These are phyloP conservation scores for Omphalotus olearius DNA, from an alignment of 1,284 basidiomycete genomes.

Conservation along the genomic window DNA sequence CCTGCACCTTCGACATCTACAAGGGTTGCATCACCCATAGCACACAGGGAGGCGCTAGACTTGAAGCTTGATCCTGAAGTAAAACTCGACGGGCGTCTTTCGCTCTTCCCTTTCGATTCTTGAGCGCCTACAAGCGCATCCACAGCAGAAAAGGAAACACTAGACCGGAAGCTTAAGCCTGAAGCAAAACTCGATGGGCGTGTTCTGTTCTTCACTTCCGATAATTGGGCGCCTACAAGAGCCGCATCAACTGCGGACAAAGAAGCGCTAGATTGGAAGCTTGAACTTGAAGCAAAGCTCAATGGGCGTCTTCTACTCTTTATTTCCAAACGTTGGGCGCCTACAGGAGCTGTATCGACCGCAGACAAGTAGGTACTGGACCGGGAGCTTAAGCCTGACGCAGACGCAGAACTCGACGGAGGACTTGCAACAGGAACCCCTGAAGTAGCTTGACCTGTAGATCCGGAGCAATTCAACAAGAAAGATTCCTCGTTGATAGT, in stretches of 20 bases:
- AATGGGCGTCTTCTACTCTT: too few species aligned
- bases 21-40: too few species aligned
- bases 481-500: constrained; percentile 11
- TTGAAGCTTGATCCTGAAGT: not conserved
- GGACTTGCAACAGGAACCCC: not conserved
- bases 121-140: too few species aligned
- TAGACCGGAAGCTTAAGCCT: not conserved
- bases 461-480: not conserved
- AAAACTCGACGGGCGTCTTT: not conserved
- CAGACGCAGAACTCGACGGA: not conserved
- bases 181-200: not conserved
- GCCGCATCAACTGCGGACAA: too few species aligned
- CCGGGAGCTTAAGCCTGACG: not conserved
- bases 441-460: not conserved
- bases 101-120: not conserved
- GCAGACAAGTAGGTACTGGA: not conserved
- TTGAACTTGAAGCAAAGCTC: too few species aligned
- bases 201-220: not conserved
- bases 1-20: too few species aligned
- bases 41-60: not conserved
- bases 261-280: too few species aligned
- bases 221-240: too few species aligned
- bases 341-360: not conserved
- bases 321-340: too few species aligned
- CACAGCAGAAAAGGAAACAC: not conserved